Evolutionary conservation across 1,284 basidiomycete species (phyloP).

Genomic region (Microbotryomycetes sp.): DNA sequence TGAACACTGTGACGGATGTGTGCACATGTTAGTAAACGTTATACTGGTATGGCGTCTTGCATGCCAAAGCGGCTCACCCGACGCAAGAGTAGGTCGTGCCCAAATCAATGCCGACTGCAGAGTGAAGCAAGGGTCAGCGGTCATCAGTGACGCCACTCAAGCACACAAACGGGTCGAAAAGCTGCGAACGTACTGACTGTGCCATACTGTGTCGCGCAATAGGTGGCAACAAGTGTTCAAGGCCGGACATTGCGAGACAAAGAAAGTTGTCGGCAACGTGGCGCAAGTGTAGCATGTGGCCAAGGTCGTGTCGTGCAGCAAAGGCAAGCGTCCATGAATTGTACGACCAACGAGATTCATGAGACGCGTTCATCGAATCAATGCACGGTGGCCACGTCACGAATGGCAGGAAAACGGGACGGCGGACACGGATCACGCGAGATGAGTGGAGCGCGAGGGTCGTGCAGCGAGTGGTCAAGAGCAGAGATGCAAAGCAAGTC

Average conservation of each 20-base stretch:
- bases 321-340: background rate
- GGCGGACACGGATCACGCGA: background rate
- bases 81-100: slow-evolving; percentile 56
- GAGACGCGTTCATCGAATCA: background rate
- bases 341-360: too few species aligned
- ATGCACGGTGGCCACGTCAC: background rate
- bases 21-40: background rate
- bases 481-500: background rate
- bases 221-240: too few species aligned
- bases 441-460: background rate
- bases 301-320: slow-evolving; percentile 1
- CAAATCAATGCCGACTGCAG: slow-evolving; percentile 50
- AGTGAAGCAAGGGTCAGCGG: slow-evolving; percentile 16
- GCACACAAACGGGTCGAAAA: background rate
- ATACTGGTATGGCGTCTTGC: too few species aligned
- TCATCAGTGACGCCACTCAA: background rate
- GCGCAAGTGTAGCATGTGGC: background rate
- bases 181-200: background rate
- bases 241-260: too few species aligned
- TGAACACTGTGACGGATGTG: slow-evolving; percentile 61
- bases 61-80: slow-evolving; percentile 42
- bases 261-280: background rate
- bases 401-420: background rate
- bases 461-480: background rate
- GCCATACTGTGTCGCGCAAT: background rate